Evolutionary conservation across 805 yeast species (phyloP).

Genomic region (Cyberlindnera nakhonratchasimensis): DNA sequence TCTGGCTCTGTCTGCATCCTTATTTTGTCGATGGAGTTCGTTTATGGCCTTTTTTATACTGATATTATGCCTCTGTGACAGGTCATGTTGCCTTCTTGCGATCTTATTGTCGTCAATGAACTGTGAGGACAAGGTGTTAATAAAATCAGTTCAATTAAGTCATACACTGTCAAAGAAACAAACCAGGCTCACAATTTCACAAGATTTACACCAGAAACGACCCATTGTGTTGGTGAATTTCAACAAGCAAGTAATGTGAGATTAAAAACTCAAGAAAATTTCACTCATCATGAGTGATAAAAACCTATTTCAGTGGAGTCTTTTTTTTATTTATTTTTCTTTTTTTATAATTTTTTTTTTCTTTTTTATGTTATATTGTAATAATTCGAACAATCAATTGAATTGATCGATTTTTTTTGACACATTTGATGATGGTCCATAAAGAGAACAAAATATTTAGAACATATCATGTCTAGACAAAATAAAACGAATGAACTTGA

Average conservation of each 20-base stretch:
- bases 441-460: too few relatives aligned
- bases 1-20: slow-evolving; percentile 13
- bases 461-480: neutral
- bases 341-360: neutral
- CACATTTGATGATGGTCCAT: too few relatives aligned
- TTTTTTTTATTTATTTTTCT: neutral
- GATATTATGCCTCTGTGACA: slow-evolving; percentile 31
- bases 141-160: neutral
- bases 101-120: slow-evolving; percentile 37
- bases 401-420: too few relatives aligned
- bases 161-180: neutral
- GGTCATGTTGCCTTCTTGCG: slow-evolving; percentile 33
- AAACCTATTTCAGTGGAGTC: too few relatives aligned
- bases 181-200: slow-evolving; percentile 31
- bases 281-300: too few relatives aligned
- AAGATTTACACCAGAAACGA: slow-evolving; percentile 29
- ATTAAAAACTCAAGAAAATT: too few relatives aligned
- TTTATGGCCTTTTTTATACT: slow-evolving; percentile 23
- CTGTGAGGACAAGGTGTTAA: slow-evolving; percentile 20
- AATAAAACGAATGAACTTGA: neutral
- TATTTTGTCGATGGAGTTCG: slow-evolving; percentile 28
- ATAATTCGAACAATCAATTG: too few relatives aligned
- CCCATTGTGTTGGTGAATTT: slow-evolving; percentile 9
- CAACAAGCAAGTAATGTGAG: too few relatives aligned
- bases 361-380: neutral